A percentile compares a stretch with the other conserved stretches of the same genome.
These are phyloP conservation scores for Leptodermis oblonga DNA, from an alignment of 257 asterid species.

Conservation along the genomic window DNA sequence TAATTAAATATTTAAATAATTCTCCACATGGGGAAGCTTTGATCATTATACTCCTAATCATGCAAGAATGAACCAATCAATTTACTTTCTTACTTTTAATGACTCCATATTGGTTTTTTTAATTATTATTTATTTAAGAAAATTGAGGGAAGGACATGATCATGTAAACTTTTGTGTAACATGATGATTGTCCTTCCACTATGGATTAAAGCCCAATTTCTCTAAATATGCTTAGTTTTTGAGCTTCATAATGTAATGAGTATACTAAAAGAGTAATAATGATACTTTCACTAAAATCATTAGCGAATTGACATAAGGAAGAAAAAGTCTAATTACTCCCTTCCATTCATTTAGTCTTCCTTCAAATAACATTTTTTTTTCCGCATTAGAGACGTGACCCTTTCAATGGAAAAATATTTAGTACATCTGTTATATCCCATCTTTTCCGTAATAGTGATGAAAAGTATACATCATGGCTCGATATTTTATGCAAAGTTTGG, in stretches of 20 bases:
- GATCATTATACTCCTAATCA: constrained; percentile 24
- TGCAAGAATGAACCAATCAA: constrained; percentile 5
- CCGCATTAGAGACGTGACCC: too few species aligned
- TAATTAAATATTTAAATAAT: too few species aligned
- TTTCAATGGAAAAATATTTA: too few species aligned
- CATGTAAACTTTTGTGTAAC: constrained; percentile 14
- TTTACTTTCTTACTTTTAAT: background rate
- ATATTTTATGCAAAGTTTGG: too few species aligned
- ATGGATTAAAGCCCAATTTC: background rate
- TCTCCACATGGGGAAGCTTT: constrained; percentile 15
- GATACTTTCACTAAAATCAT: background rate
- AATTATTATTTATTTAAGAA: background rate
- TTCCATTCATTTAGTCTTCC: too few species aligned
- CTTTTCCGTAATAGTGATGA: too few species aligned
- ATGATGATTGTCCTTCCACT: constrained; percentile 17
- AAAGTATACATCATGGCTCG: too few species aligned
- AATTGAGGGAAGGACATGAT: constrained; percentile 8
- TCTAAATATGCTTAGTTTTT: background rate
- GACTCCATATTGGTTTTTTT: too few species aligned
- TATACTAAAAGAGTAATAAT: background rate
- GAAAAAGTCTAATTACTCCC: too few species aligned
- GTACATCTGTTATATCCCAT: too few species aligned
- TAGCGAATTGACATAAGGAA: background rate
- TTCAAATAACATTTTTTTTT: too few species aligned
- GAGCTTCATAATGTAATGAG: background rate